Conservation (phyloP, 179 eudicot species). For the Vitellaria paradoxa region DNA sequence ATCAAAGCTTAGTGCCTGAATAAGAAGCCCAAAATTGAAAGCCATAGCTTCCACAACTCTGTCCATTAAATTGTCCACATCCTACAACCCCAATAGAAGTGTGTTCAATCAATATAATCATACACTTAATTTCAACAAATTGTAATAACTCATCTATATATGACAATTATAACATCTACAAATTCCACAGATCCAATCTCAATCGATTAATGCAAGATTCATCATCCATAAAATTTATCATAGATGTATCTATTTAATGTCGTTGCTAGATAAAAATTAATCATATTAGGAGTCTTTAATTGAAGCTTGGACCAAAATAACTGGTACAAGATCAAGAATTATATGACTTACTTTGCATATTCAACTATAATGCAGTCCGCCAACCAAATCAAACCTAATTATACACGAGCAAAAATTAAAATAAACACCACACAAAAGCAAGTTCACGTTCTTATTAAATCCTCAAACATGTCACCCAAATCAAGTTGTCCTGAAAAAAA, state of each 20-base stretch:
- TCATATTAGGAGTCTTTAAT: neutral
- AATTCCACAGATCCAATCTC: neutral
- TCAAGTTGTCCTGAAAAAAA: neutral
- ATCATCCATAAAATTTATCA: neutral
- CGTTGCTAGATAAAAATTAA: neutral
- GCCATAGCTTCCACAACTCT: neutral
- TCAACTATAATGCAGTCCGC: neutral
- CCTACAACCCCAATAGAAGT: neutral
- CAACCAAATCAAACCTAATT: constrained; percentile 8
- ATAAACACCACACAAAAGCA: neutral
- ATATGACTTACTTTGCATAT: neutral
- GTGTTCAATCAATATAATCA: too few species aligned
- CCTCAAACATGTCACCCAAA: neutral
- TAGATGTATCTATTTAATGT: neutral
- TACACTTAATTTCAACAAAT: neutral
- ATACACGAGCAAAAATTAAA: neutral
- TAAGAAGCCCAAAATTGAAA: neutral
- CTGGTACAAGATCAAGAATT: constrained; percentile 1
- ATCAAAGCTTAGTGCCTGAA: too few species aligned
- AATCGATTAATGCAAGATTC: neutral
- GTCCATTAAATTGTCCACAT: neutral
- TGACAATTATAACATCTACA: neutral
- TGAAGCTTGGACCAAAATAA: constrained; percentile 1
- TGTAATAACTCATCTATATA: neutral
- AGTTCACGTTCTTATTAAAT: neutral